phyloP scores from a whole-genome alignment of 208 protist genomes.

The Sergeia podlipaevii region DNA sequence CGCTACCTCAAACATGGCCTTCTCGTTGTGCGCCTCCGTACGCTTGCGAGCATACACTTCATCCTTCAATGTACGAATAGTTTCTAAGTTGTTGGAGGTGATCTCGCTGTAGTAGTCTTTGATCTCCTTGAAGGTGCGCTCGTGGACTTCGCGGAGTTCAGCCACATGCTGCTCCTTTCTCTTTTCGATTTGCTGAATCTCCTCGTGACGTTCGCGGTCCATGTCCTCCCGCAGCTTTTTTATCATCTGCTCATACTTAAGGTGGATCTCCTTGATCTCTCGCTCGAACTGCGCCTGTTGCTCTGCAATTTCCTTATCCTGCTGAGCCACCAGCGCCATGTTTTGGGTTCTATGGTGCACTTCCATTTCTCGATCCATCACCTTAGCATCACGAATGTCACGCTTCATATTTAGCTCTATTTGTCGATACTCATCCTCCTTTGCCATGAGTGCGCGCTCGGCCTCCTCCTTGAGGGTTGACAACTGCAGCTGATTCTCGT shows the following conservation, averaged over 20 bases:
- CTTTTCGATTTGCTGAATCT: constrained; percentile 95
- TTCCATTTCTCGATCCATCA: constrained; percentile 87
- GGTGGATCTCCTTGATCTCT: constrained; percentile 92
- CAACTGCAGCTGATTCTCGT: constrained; percentile 94
- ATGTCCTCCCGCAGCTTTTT: constrained; percentile 88
- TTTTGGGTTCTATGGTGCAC: constrained; percentile 85
- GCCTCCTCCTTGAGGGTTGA: constrained; percentile 86
- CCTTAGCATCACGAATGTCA: constrained; percentile 85
- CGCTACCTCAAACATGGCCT: constrained; percentile 97
- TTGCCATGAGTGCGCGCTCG: constrained; percentile 83
- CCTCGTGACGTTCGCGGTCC: constrained; percentile 88
- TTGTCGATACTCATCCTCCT: constrained; percentile 88
- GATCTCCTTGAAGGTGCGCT: constrained; percentile 96
- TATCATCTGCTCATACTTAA: constrained; percentile 94
- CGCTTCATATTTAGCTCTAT: constrained; percentile 71
- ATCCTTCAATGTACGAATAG: constrained; percentile 97
- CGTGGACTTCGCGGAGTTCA: constrained; percentile 94
- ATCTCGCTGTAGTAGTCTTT: constrained; percentile 99
- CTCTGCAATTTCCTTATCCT: constrained; percentile 86
- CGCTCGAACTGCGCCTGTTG: constrained; percentile 88
- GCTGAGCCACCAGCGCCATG: constrained; percentile 60
- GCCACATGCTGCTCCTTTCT: constrained; percentile 95
- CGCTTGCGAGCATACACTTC: constrained; percentile 94
- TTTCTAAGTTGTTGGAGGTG: constrained; percentile 98
- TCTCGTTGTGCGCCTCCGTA: constrained; percentile 94